Percentiles rank a stretch among this genome's conserved stretches.
phyloP scores from a whole-genome alignment of 2,329 filamentous ascomycete genomes.

The Fusarium setosum region DNA sequence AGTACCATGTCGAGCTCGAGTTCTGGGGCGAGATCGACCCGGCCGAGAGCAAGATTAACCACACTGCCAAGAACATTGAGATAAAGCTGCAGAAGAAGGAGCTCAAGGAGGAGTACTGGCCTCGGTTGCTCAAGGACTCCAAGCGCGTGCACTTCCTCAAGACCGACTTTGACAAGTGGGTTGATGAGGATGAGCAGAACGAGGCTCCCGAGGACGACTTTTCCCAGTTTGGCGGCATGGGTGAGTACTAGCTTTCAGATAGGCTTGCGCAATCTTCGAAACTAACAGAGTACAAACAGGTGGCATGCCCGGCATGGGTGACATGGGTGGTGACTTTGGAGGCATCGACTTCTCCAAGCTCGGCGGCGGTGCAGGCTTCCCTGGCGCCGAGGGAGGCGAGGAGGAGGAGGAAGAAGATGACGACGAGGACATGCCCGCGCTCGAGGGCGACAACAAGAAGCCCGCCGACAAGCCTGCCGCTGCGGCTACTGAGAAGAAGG shows the following conservation, averaged over 20 bases:
- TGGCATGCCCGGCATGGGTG: conserved; percentile 66
- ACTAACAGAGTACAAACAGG: conserved; percentile 47
- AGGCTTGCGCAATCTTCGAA: neutral
- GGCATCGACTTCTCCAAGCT: conserved; percentile 97
- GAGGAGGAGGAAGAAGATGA: conserved; percentile 67
- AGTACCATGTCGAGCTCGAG: conserved; percentile 87
- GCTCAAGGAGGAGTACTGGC: conserved; percentile 94
- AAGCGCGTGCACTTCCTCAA: conserved; percentile 96
- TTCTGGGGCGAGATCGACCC: conserved; percentile 93
- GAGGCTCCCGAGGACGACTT: conserved; percentile 86
- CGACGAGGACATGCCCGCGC: conserved; percentile 87
- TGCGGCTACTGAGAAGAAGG: conserved; percentile 54
- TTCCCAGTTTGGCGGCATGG: conserved; percentile 74
- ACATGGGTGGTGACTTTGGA: conserved; percentile 75
- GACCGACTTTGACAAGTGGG: conserved; percentile 99
- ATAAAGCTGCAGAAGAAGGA: conserved; percentile 98
- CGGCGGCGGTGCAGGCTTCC: conserved; percentile 68
- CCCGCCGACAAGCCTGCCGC: conserved; percentile 47
- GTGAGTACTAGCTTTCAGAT: conserved; percentile 52
- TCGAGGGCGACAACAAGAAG: conserved; percentile 72
- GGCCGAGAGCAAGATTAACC: conserved; percentile 84
- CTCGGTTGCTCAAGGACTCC: conserved; percentile 88
- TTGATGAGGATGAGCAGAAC: conserved; percentile 98
- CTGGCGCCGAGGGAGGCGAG: conserved; percentile 62
- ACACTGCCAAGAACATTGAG: conserved; percentile 89